These are phyloP conservation scores for Agaricus subrufescens DNA, from an alignment of 768 basidiomycete genomes.

Conservation along the genomic window DNA sequence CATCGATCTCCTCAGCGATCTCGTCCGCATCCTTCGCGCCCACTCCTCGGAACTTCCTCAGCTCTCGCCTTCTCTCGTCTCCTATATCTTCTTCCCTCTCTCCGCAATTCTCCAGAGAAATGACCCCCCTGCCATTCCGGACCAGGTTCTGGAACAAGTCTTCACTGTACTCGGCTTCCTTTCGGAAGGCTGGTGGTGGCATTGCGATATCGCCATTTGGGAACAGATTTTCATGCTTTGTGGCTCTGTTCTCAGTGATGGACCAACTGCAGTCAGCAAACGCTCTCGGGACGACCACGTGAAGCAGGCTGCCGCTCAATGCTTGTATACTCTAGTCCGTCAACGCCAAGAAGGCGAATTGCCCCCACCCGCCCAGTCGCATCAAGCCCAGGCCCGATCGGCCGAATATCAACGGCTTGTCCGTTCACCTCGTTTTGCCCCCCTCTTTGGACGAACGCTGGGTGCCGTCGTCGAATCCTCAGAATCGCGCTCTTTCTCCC, in stretches of 20 bases:
- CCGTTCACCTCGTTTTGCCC: constrained; percentile 49
- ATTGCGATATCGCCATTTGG: constrained; percentile 69
- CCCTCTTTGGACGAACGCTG: constrained; percentile 81
- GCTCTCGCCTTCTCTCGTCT: constrained; percentile 50
- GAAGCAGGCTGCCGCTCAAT: constrained; percentile 65
- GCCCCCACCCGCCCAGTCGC: constrained; percentile 12
- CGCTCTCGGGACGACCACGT: constrained; percentile 79
- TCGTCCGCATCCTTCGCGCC: constrained; percentile 44
- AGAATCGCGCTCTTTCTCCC: constrained; percentile 48
- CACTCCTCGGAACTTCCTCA: constrained; percentile 37
- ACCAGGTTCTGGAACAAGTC: constrained; percentile 74
- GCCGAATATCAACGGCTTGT: constrained; percentile 38
- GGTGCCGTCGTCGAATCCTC: constrained; percentile 63
- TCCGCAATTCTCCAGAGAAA: constrained; percentile 83
- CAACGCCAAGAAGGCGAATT: constrained; percentile 24
- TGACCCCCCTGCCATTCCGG: constrained; percentile 60
- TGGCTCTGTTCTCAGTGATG: constrained; percentile 57
- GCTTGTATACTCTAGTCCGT: constrained; percentile 61
- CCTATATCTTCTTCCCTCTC: constrained; percentile 85
- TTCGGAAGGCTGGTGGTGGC: constrained; percentile 82
- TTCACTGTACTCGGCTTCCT: constrained; percentile 55
- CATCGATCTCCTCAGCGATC: constrained; percentile 47
- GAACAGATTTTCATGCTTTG: constrained; percentile 81
- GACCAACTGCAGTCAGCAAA: constrained; percentile 64
- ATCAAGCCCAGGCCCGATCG: constrained; percentile 28